Conservation (phyloP, 495 filamentous ascomycete genomes). For the Immersiella caudata region DNA sequence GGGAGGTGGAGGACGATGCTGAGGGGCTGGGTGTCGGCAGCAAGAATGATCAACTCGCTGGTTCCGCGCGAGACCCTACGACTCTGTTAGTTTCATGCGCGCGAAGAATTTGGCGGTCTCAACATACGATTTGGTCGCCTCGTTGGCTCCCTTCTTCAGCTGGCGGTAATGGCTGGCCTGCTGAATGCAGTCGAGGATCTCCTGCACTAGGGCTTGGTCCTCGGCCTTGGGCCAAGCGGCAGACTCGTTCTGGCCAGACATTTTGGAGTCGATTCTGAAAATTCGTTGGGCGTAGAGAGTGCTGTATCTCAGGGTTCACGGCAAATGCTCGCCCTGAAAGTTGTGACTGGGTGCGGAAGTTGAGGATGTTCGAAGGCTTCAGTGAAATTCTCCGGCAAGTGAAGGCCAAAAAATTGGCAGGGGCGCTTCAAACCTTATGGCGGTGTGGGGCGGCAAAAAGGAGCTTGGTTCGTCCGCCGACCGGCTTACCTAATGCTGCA, state of each 20-base stretch:
- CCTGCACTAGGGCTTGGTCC: constrained; percentile 71
- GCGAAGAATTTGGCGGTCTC: not conserved
- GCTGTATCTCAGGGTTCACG: constrained; percentile 36
- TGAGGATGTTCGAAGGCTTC: constrained; percentile 12
- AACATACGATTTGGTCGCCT: constrained; percentile 71
- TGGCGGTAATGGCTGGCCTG: constrained; percentile 82
- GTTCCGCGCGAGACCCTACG: constrained; percentile 77
- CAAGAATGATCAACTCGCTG: constrained; percentile 83
- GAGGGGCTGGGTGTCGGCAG: constrained; percentile 83
- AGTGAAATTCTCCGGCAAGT: constrained; percentile 7
- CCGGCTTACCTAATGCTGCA: constrained; percentile 37
- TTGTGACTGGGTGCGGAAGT: constrained; percentile 19
- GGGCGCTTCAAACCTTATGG: not conserved
- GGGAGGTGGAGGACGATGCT: constrained; percentile 92
- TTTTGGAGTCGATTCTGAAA: constrained; percentile 31
- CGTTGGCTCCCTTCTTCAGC: constrained; percentile 79
- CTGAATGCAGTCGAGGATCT: constrained; percentile 85
- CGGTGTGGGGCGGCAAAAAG: constrained; percentile 25
- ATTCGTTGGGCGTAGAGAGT: not conserved
- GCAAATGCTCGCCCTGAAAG: constrained; percentile 38
- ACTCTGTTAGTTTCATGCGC: not conserved
- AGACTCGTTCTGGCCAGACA: constrained; percentile 55
- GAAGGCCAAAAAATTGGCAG: constrained; percentile 21
- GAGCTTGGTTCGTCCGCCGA: constrained; percentile 21
- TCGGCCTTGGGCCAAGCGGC: constrained; percentile 88